Base-by-base conservation (phyloP, 164 flowering plant species). In the Litsea cubeba region DNA sequence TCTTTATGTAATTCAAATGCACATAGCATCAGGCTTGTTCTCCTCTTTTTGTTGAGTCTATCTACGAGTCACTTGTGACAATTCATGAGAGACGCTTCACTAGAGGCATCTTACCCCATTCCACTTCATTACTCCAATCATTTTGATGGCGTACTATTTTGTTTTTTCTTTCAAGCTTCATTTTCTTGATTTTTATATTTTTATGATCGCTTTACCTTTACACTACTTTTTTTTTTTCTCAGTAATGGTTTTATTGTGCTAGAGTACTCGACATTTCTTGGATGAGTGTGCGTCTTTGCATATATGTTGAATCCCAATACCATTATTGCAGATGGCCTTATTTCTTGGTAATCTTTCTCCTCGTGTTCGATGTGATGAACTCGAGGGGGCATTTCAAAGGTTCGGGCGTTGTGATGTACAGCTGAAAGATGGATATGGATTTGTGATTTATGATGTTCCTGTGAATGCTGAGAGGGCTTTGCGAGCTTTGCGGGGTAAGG, bases 341-440 rank as follows among this genome's bases (percentile, higher is more conserved):
- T 78, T 79, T 77, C 73, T 88, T 35, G 91, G 91, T 28, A 84
- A 84, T 75, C 69, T 86, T 18, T 76, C 91, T 71, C 66, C 86
- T 68, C 84, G 68, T 64, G 75, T 76, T 71, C 86, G 78, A 25
- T 74, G 72, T 70, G 83, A 80, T 67, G 86, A 84, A 69, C 81
- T 86, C 46, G 86, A 80, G 57, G 76, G 73, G 68, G 86, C 80
- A 62, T 86, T 86, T 71, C 72, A 72, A 68, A 83, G 80, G 75
- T 88, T 86, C 74, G 91, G 91, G 18, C 75, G 71, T 5, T 77
- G 87, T 70, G 79, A 73, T 46, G 71, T 86, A 50, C 80, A 75
- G 75, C 30, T 84, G 23, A 86, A 85, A 78, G 89, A 81, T 75
- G 85, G 86, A 62, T 88, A 82, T 82, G 89, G 88, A 1, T 88